These are phyloP conservation scores for Graphium sp. DNA, from an alignment of 2,329 filamentous ascomycete genomes.

Conservation along the genomic window DNA sequence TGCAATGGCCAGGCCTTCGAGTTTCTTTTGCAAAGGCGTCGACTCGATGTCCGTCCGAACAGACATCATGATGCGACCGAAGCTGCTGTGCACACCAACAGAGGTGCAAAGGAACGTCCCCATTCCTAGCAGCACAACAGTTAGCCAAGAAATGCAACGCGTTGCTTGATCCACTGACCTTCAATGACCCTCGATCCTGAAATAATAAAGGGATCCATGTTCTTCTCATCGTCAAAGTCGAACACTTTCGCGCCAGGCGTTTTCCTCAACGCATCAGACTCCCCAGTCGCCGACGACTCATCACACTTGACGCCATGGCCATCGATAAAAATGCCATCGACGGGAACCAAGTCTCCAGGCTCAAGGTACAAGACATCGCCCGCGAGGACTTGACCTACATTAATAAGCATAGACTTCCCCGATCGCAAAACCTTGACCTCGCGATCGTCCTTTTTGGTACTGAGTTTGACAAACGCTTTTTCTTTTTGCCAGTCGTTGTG, in stretches of 20 bases:
- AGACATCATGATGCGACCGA: conserved; percentile 37
- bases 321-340: conserved; percentile 51
- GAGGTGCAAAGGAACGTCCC: conserved; percentile 36
- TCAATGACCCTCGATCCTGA: conserved; percentile 36
- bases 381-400: conserved; percentile 48
- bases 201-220: conserved; percentile 47
- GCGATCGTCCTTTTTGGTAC: conserved; percentile 43
- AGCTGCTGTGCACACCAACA: conserved; percentile 33
- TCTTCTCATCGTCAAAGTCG: conserved; percentile 13
- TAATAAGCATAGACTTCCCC: conserved; percentile 46
- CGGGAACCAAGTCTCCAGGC: conserved; percentile 52
- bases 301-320: conserved; percentile 40
- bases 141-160: no score
- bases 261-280: conserved; percentile 57
- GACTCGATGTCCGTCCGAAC: conserved; percentile 29
- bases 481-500: conserved; percentile 54
- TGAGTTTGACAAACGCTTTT: conserved; percentile 45
- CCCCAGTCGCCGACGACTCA: conserved; percentile 56
- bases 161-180: no score
- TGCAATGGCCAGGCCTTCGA: conserved; percentile 16
- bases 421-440: conserved; percentile 50
- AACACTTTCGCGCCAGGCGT: conserved; percentile 41
- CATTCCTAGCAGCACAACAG: no score
- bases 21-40: conserved; percentile 36
- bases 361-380: conserved; percentile 54